Conservation (phyloP, 1,139 yeast species). For the Saccharomycopsis phalli region DNA sequence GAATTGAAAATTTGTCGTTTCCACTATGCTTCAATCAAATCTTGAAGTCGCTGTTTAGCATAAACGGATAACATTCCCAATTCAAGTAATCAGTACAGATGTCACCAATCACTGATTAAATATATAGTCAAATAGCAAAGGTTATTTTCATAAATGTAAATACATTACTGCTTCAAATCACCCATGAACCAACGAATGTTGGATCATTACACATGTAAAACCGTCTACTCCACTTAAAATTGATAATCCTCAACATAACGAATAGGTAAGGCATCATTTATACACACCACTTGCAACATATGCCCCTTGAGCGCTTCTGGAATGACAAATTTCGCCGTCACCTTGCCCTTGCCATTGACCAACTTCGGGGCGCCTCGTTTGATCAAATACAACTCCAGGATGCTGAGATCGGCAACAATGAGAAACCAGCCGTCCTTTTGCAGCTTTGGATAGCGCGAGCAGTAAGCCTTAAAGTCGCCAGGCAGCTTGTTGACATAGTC, state of each 20-base stretch:
- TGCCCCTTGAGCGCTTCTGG: conserved; percentile 42
- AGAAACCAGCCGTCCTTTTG: conserved; percentile 95
- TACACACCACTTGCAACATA: conserved; percentile 37
- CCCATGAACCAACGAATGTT: no score
- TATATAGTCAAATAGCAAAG: no score
- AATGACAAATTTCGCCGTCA: conserved; percentile 41
- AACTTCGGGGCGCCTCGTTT: conserved; percentile 60
- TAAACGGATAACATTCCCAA: no score
- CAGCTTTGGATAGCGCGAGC: conserved; percentile 79
- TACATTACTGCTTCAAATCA: no score
- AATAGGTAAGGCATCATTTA: conserved; percentile 64
- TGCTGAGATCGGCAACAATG: conserved; percentile 42
- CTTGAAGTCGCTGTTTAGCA: no score
- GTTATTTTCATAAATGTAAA: no score
- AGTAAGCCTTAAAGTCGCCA: conserved; percentile 57
- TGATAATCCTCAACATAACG: conserved; percentile 27
- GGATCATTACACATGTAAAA: no score
- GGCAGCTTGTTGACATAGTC: conserved; percentile 46
- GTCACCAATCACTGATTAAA: no score
- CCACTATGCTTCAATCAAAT: no score
- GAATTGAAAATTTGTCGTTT: no score
- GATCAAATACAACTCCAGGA: conserved; percentile 45
- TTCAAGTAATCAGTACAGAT: no score
- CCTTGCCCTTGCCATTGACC: conserved; percentile 29
- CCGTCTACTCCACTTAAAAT: no score